Conservation (phyloP, 78 protist genomes). For the Dictyostelium firmibasis region DNA sequence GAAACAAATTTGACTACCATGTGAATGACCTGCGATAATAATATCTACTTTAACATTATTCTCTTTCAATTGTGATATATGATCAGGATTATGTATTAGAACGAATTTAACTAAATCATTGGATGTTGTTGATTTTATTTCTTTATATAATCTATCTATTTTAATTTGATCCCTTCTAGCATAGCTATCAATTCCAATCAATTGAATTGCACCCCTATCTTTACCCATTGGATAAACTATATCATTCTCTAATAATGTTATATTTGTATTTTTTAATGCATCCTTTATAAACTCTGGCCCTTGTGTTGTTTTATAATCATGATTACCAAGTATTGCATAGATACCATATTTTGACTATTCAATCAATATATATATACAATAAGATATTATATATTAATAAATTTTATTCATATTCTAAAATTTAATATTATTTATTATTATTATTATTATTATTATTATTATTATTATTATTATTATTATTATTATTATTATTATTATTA, state of each 20-base stretch:
- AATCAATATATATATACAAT: background rate
- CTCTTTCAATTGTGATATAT: background rate
- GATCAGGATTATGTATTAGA: conserved; percentile 68
- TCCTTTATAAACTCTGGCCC: conserved; percentile 35
- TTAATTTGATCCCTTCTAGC: background rate
- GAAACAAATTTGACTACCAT: conserved; percentile 65
- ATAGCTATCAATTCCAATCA: conserved; percentile 45
- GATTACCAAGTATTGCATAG: conserved; percentile 62
- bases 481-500: no score
- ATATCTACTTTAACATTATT: conserved; percentile 14
- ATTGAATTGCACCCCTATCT: conserved; percentile 1
- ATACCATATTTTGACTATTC: conserved; percentile 34
- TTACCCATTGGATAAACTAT: conserved; percentile 47
- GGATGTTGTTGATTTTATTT: background rate
- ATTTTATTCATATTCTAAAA: no score
- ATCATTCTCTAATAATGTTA: conserved; percentile 42
- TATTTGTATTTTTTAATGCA: conserved; percentile 9
- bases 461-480: no score
- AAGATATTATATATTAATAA: no score
- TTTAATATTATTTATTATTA: no score
- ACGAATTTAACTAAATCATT: background rate
- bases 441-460: background rate
- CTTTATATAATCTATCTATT: background rate
- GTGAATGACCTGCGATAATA: conserved; percentile 48
- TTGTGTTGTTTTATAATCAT: conserved; percentile 40